Evolutionary conservation across 768 basidiomycete species (phyloP).

Genomic region (Boletus subcaerulescens): DNA sequence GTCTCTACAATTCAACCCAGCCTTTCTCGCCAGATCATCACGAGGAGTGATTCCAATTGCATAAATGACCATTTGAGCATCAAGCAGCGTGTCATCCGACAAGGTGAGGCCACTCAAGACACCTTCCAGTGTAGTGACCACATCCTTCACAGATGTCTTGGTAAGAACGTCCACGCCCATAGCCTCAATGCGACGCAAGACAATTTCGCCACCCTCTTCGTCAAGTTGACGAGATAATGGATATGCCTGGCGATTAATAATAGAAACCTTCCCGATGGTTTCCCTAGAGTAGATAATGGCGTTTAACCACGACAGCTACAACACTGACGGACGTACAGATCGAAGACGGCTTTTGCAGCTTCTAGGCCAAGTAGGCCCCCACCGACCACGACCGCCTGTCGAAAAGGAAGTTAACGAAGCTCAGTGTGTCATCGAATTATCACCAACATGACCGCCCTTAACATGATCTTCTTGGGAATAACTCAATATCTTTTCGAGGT

Average conservation of each 20-base stretch:
- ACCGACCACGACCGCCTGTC: constrained; percentile 46
- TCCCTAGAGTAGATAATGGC: constrained; percentile 7
- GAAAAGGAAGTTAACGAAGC: neutral
- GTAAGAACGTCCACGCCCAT: constrained; percentile 59
- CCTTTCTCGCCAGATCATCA: constrained; percentile 57
- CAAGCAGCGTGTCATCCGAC: constrained; percentile 43
- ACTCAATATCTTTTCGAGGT: constrained; percentile 60
- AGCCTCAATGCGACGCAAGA: constrained; percentile 54
- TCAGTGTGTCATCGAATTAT: neutral
- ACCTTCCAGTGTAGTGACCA: constrained; percentile 37
- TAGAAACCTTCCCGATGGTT: constrained; percentile 45
- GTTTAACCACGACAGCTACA: neutral
- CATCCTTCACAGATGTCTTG: constrained; percentile 35
- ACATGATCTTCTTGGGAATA: constrained; percentile 49
- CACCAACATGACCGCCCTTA: constrained; percentile 30
- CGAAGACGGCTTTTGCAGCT: constrained; percentile 70
- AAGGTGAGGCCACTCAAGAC: constrained; percentile 49
- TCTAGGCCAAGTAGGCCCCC: constrained; percentile 72
- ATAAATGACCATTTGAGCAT: constrained; percentile 57
- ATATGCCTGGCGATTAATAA: constrained; percentile 50
- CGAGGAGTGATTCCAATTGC: constrained; percentile 71
- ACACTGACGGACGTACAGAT: constrained; percentile 36
- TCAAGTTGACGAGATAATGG: constrained; percentile 61
- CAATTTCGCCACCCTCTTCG: constrained; percentile 56
- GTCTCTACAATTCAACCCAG: constrained; percentile 48